Conservation (phyloP, 2,329 filamentous ascomycete genomes). For the Metarhizium anisopliae region DNA sequence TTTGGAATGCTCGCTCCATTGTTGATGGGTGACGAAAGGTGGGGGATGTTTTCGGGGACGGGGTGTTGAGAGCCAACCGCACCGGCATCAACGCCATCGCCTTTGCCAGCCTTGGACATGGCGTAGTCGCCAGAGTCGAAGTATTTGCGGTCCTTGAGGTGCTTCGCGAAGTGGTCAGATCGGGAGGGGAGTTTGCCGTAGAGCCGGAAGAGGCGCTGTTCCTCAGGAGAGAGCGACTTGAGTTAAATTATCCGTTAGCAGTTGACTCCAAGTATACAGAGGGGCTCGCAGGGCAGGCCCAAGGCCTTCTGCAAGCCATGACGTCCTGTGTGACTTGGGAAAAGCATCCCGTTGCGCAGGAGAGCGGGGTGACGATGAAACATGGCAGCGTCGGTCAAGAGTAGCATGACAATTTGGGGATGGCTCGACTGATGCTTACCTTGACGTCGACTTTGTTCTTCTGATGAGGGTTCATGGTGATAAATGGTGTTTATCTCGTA, state of each 20-base stretch:
- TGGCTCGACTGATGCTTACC: slow-evolving; percentile 48
- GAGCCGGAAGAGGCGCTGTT: slow-evolving; percentile 91
- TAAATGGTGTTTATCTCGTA: background rate
- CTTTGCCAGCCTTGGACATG: slow-evolving; percentile 94
- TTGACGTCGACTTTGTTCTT: slow-evolving; percentile 97
- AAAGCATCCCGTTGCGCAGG: background rate
- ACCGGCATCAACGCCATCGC: slow-evolving; percentile 85
- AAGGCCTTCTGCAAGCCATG: background rate
- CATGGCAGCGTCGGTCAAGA: background rate
- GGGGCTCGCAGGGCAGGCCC: background rate
- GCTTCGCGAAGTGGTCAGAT: slow-evolving; percentile 94
- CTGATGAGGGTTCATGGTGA: slow-evolving; percentile 85
- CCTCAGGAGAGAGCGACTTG: slow-evolving; percentile 84
- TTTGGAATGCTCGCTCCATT: slow-evolving; percentile 23
- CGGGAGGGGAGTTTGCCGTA: slow-evolving; percentile 97
- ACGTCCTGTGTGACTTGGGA: background rate
- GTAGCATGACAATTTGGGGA: background rate
- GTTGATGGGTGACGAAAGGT: slow-evolving; percentile 62
- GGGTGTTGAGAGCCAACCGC: slow-evolving; percentile 92
- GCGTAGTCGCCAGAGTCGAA: slow-evolving; percentile 96
- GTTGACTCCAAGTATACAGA: background rate
- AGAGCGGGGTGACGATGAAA: background rate
- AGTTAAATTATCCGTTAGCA: background rate
- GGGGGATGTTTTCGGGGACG: slow-evolving; percentile 88
- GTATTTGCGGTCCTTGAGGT: slow-evolving; percentile 98